Conservation (phyloP, 164 flowering plant genomes). For the Tinospora cordifolia region DNA sequence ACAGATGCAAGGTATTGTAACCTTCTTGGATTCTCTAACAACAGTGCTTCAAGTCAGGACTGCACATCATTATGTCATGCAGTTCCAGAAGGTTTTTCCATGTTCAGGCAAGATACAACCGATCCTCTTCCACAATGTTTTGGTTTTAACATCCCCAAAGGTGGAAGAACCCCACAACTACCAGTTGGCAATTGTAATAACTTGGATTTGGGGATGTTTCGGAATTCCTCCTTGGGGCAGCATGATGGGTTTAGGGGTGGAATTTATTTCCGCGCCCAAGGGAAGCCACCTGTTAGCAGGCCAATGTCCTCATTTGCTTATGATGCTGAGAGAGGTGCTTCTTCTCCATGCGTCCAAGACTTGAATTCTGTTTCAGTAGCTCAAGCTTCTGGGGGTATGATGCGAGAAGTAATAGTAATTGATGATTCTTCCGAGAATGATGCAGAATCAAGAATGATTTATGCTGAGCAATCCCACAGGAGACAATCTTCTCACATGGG, state of each 20-base stretch:
- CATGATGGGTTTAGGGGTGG: constrained; percentile 17
- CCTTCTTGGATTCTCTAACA: constrained; percentile 18
- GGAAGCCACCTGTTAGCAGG: constrained; percentile 13
- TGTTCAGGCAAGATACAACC: constrained; percentile 18
- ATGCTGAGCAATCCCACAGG: constrained; percentile 10
- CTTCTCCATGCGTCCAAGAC: constrained; percentile 14
- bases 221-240: constrained; percentile 11
- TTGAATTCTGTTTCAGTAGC: constrained; percentile 15
- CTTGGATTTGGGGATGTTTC: constrained; percentile 17
- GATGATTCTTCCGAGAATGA: constrained; percentile 46
- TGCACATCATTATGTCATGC: constrained; percentile 13
- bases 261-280: constrained; percentile 13
- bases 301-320: constrained; percentile 12
- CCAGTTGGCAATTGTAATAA: constrained; percentile 13
- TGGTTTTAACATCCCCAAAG: constrained; percentile 20
- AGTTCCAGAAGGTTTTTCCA: constrained; percentile 23
- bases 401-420: constrained; percentile 43
- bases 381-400: constrained; percentile 15
- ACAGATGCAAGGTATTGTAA: constrained; percentile 18
- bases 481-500: constrained; percentile 19
- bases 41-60: constrained; percentile 19
- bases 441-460: constrained; percentile 12
- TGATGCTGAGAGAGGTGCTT: constrained; percentile 14
- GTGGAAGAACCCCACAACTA: constrained; percentile 11
- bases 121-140: constrained; percentile 13